Base-by-base conservation (phyloP, 768 basidiomycete species). In the Cystofilobasidium macerans region DNA sequence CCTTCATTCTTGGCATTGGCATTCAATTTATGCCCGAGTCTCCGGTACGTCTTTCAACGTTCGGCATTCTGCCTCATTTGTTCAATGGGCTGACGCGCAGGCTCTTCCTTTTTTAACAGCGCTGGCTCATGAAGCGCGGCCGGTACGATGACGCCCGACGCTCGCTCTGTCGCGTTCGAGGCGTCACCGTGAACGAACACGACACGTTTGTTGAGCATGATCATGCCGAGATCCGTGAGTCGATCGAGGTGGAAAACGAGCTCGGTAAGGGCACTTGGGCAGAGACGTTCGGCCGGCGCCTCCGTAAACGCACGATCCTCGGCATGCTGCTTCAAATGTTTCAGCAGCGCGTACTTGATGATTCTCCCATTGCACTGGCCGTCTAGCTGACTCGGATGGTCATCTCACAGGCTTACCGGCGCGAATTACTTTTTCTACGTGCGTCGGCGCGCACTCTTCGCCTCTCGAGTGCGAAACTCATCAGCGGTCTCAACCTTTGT, bases 341-440 rank as follows among this genome's bases (percentile, higher is more conserved):
- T 68, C 86, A 88, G 72, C 86, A 88, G 73, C n/a, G n/a, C n/a
- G n/a, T n/a, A n/a, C n/a, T 0, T 84, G 84, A 24, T 83, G 83
- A 4, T 85, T 85, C 74, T 85, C 83, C 72, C 85, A n/a, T n/a
- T n/a, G n/a, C n/a, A n/a, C n/a, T n/a, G n/a, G n/a, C n/a, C n/a
- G n/a, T 68, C 56, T 40, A 57, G 26, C 24, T 57, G 22, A 40
- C 45, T n/a, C n/a, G n/a, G n/a, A n/a, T n/a, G n/a, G n/a, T n/a
- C n/a, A n/a, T n/a, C n/a, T n/a, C n/a, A n/a, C n/a, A n/a, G n/a
- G n/a, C n/a, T n/a, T n/a, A n/a, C n/a, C n/a, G 69, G 58, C 16
- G 67, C 67, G 30, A 71, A 70, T 59, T 69, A 61, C 66, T 71
- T 68, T 53, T 67, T 67, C 58, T 70, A 64, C 54, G 54, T 57